Evolutionary conservation across 768 basidiomycete species (phyloP).

Genomic region (Mycena olivaceomarginata): DNA sequence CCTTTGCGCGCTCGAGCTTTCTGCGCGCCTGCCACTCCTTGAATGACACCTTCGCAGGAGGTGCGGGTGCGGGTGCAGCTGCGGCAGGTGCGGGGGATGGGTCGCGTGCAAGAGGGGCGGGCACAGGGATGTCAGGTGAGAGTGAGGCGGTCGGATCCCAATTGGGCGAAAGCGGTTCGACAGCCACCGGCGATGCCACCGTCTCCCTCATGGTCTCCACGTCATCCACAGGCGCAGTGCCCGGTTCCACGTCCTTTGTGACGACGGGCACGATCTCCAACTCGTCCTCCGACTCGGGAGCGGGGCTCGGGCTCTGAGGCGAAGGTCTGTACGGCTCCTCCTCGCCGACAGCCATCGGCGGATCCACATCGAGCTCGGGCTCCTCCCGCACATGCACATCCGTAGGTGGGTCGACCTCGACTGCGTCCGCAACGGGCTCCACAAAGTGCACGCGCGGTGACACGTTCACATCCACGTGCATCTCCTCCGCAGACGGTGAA

Average conservation of each 20-base stretch:
- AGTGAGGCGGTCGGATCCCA: neutral
- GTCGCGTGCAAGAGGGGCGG: slow-evolving; percentile 7
- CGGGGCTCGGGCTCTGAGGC: slow-evolving; percentile 36
- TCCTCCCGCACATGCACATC: neutral
- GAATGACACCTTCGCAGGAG: slow-evolving; percentile 16
- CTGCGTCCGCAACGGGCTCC: neutral
- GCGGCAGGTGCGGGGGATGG: slow-evolving; percentile 1
- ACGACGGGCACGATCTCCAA: neutral
- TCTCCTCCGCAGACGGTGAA: neutral
- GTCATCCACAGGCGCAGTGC: slow-evolving; percentile 4
- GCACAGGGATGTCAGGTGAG: slow-evolving; percentile 6
- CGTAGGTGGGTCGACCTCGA: neutral
- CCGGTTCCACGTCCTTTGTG: neutral
- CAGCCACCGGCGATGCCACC: neutral
- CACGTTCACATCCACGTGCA: too few relatives aligned
- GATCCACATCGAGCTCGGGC: neutral
- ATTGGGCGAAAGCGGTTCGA: too few relatives aligned
- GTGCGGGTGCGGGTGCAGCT: slow-evolving; percentile 2
- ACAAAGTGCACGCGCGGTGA: too few relatives aligned
- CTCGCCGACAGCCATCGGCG: neutral
- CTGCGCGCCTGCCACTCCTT: slow-evolving; percentile 33
- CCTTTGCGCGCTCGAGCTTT: slow-evolving; percentile 16
- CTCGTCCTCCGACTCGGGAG: slow-evolving; percentile 27
- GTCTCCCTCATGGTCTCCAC: neutral
- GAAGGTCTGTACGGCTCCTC: slow-evolving; percentile 36